phyloP scores from a whole-genome alignment of 2,329 filamentous ascomycete species.

The Scytalidium lignicola region DNA sequence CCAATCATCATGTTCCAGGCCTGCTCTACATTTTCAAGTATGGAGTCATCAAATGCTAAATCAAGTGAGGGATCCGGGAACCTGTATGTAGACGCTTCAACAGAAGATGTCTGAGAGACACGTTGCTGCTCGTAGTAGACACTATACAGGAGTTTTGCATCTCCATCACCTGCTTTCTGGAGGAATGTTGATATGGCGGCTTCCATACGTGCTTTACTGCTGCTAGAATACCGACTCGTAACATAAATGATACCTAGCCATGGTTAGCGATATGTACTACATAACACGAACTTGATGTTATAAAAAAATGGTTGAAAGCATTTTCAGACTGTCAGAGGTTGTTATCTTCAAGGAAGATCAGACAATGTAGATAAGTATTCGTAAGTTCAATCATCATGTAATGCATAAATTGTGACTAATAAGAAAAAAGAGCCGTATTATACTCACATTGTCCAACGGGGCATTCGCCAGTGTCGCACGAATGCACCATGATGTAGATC shows the following conservation, averaged over 20 bases:
- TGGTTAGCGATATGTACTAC: constrained; percentile 15
- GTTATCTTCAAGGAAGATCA: constrained; percentile 86
- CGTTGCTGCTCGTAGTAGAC: constrained; percentile 51
- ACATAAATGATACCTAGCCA: constrained; percentile 30
- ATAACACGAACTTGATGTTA: no score
- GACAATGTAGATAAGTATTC: constrained; percentile 99
- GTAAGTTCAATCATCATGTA: constrained; percentile 76
- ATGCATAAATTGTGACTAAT: constrained; percentile 24
- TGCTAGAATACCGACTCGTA: constrained; percentile 16
- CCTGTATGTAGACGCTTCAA: constrained; percentile 38
- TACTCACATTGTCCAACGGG: constrained; percentile 84
- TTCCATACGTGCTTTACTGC: constrained; percentile 16
- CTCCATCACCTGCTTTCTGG: constrained; percentile 22
- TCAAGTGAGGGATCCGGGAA: constrained; percentile 58
- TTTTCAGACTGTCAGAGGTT: constrained; percentile 87
- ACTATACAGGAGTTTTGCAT: constrained; percentile 39
- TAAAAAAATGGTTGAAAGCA: no score
- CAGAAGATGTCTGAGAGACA: constrained; percentile 25
- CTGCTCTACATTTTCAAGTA: constrained; percentile 60
- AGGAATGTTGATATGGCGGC: constrained; percentile 39
- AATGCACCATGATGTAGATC: constrained; percentile 66
- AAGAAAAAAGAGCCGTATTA: constrained; percentile 8
- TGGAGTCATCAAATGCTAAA: constrained; percentile 68
- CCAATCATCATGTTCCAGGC: constrained; percentile 58
- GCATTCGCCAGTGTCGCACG: constrained; percentile 89